Evolutionary conservation across 257 asterid genomes (phyloP), one percentile per base, ranked within the genome.

Genomic region (Orobanche coerulescens): DNA sequence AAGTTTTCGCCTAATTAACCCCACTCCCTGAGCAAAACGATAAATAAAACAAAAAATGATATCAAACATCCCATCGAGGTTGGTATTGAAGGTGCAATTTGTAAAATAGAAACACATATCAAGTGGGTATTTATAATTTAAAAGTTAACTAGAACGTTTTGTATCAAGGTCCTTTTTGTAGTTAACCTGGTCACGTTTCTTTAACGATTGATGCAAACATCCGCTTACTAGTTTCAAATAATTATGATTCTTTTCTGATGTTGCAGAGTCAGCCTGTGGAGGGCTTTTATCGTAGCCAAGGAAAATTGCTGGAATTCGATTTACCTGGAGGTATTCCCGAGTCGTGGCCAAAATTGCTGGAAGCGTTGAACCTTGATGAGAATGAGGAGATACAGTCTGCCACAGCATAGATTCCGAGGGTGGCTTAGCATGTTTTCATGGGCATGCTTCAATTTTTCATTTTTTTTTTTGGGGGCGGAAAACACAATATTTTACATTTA

Each of bases 241-340:
- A 20, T 51, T 33, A 8, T 5, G n/a, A 1, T 42, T 71, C 30
- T 54, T 55, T 71, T 53, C 69, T 42, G 36, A 39, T 22, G 24
- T 24, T 71, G 64, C 94, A 92, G 96, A 88, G 98, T 70, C 94
- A 73, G 55, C 98, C 96, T 0, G 98, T 92, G 39, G 98, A 92
- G 76, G 95, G 79, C 22, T 92, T 76, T 53, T 88, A 92, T 58
- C 79, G 78, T 1, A 44, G 61, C 64, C 88, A 75, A 73, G 94
- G 94, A 53, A 88, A 86, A 69, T 65, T 91, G 68, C 76, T 91
- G 40, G 94, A 85, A 69, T 91, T 91, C 58, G 82, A 80, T 65
- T 78, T 91, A 67, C 98, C 98, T 0, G 96, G 98, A 60, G 96
- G 96, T 8, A 84, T 92, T 69, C 93, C 88, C 0, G 98, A 84